phyloP scores from a whole-genome alignment of 2,329 filamentous ascomycete species.

The Aspergillus glaucus region DNA sequence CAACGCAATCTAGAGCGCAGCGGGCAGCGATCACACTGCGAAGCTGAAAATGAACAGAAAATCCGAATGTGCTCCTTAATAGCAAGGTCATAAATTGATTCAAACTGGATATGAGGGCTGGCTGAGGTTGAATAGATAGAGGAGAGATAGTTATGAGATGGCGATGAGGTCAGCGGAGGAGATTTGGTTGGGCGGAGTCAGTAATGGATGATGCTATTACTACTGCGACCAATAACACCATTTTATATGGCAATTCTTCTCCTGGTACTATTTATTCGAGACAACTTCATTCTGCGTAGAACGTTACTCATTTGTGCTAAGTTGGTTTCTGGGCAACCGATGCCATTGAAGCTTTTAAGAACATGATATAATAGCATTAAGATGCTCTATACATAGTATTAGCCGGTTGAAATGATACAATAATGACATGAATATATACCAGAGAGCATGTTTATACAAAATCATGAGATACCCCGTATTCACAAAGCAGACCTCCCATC shows the following conservation, averaged over 20 bases:
- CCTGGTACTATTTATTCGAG: too few relatives aligned
- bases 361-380: neutral
- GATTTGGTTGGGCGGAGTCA: conserved; percentile 6
- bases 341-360: neutral
- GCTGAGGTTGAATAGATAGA: too few relatives aligned
- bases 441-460: too few relatives aligned
- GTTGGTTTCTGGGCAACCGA: too few relatives aligned
- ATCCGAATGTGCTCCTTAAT: neutral
- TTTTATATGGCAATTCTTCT: too few relatives aligned
- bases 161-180: neutral
- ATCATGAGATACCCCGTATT: conserved; percentile 1
- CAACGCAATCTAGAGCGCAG: neutral
- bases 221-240: neutral
- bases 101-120: too few relatives aligned
- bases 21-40: neutral
- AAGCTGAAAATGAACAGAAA: neutral
- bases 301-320: too few relatives aligned
- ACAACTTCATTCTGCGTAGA: too few relatives aligned
- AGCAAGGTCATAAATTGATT: neutral
- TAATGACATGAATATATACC: too few relatives aligned
- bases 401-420: too few relatives aligned
- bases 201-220: conserved; percentile 9
- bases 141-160: neutral
- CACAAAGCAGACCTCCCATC: conserved; percentile 26
- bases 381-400: too few relatives aligned